Evolutionary conservation across 2,329 filamentous ascomycete species (phyloP), one percentile per base, ranked within the genome.

Genomic region (Aspergillus ruber): DNA sequence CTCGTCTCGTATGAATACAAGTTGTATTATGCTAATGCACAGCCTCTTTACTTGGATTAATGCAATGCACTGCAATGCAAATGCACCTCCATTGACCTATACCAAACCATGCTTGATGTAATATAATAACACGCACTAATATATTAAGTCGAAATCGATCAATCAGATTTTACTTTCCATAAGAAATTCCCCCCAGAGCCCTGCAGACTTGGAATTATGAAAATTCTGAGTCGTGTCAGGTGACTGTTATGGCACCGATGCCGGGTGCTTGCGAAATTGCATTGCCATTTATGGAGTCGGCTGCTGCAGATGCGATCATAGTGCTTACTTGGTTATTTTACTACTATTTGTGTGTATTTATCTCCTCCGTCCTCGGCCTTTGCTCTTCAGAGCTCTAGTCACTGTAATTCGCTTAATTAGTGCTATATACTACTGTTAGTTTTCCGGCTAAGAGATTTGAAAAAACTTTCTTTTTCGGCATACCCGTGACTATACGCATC

Each of bases 191-290:
- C 10, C 10, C 10, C 10, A 29, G 25, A 35, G 15, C 5, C 33
- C n/a, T 35, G 33, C 33, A 35, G 33, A 35, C 15, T 35, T 35
- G 33, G 25, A 29, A 29, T 29, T 12, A 29, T 29, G 25, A 29
- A 29, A 29, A 29, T 29, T 29, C 25, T 29, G 20, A 20, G 47
- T 36, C 27, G 25, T 27, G 39, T 47, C 47, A 51, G 47, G 48
- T 51, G 47, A 49, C 50, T 40, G 42, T 13, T n/a, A 35, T 18
- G 8, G 32, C 43, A 44, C 43, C 43, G 42, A 43, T 47, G 42
- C 45, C 23, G 38, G 13, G 33, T 35, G 33, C 13, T 35, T 35
- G 33, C 33, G 33, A 35, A 35, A 35, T 35, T n/a, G 15, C 13
- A n/a, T 35, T 35, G 13, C 25, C 25, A 10, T n/a, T n/a, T 35